Percentiles rank a stretch among this genome's conserved stretches.
phyloP scores from a whole-genome alignment of 805 yeast genomes.

The Saccharomycopsis vini region DNA sequence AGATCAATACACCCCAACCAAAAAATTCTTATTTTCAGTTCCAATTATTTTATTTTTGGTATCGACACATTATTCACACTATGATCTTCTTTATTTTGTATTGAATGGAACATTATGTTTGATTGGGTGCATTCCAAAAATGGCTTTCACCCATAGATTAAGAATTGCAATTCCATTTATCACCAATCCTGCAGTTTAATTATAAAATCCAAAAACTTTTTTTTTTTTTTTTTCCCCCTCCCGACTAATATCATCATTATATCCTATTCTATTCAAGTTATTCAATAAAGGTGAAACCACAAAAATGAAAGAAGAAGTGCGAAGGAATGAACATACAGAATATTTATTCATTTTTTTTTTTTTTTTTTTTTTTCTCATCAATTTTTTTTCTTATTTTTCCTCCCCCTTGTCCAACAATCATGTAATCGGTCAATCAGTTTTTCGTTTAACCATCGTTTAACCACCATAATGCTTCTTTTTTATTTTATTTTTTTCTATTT shows the following conservation, averaged over 20 bases:
- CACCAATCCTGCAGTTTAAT: conserved; percentile 22
- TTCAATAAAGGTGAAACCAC: too few species aligned
- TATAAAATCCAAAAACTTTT: not conserved
- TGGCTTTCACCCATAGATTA: conserved; percentile 73
- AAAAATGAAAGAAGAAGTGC: not conserved
- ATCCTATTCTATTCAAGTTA: not conserved
- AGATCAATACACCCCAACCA: conserved; percentile 93
- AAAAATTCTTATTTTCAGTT: conserved; percentile 86
- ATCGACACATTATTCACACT: conserved; percentile 84
- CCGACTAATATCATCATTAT: not conserved
- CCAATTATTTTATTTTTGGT: conserved; percentile 81
- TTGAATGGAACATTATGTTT: conserved; percentile 75
- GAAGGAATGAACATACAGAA: not conserved
- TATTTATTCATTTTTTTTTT: not conserved
- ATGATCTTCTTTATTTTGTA: conserved; percentile 69
- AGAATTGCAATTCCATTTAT: conserved; percentile 53
- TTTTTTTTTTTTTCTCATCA: not conserved
- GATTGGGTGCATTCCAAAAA: conserved; percentile 83
- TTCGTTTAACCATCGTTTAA: too few species aligned
- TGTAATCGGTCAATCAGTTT: too few species aligned
- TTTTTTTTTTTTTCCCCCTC: not conserved
- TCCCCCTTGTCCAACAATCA: too few species aligned
- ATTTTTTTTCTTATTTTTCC: too few species aligned
- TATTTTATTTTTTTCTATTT: too few species aligned
- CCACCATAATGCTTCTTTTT: too few species aligned